These are phyloP conservation scores for Glonium stellatum DNA, from an alignment of 495 filamentous ascomycete species.

Conservation along the genomic window DNA sequence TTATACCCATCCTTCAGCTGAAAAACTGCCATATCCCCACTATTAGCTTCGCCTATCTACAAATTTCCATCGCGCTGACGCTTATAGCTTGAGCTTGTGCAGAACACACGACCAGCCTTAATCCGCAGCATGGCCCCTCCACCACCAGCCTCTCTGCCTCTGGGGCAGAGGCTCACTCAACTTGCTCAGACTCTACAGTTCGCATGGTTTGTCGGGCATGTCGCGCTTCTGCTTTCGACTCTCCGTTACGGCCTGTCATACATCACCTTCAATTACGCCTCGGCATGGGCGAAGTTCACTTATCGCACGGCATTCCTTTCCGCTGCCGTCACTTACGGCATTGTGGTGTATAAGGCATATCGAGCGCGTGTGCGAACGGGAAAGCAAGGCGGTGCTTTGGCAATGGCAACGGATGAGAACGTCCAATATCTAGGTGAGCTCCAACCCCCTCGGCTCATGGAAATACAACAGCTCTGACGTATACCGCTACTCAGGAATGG, in stretches of 20 bases:
- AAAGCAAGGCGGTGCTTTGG: constrained; percentile 50
- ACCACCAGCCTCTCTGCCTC: constrained; percentile 60
- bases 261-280: constrained; percentile 73
- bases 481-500: constrained; percentile 59
- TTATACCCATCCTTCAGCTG: background rate
- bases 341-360: constrained; percentile 98
- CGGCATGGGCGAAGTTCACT: constrained; percentile 63
- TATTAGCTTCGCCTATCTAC: constrained; percentile 6
- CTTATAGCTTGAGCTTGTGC: constrained; percentile 2
- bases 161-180: constrained; percentile 63
- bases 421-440: constrained; percentile 90
- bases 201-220: constrained; percentile 86
- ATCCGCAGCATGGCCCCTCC: constrained; percentile 64
- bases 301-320: constrained; percentile 87
- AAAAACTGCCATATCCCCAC: constrained; percentile 5
- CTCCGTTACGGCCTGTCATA: constrained; percentile 75
- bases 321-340: constrained; percentile 88
- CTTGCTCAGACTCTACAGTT: constrained; percentile 84
- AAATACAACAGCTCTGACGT: constrained; percentile 5
- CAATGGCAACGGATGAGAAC: constrained; percentile 81
- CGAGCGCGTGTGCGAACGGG: constrained; percentile 60
- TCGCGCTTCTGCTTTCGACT: constrained; percentile 74
- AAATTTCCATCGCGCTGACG: constrained; percentile 3
- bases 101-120: constrained; percentile 14
- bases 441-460: background rate